Evolutionary conservation across 1,284 basidiomycete genomes (phyloP).

Genomic region (Prillingera fragicola): DNA sequence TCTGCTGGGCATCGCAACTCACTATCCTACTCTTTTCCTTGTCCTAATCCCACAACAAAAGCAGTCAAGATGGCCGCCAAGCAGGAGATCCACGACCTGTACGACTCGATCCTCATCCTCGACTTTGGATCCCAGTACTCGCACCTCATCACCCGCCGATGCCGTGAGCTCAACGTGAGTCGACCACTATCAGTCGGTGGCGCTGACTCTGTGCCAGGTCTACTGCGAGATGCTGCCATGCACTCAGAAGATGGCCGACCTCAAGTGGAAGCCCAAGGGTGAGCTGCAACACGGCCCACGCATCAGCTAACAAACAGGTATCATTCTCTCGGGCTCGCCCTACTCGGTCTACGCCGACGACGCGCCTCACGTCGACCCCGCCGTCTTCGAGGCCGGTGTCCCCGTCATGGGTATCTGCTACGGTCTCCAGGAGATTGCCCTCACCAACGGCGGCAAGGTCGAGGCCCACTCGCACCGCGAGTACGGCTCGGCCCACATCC

Average conservation of each 20-base stretch:
- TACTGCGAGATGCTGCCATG: slow-evolving; percentile 98
- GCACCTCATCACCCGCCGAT: slow-evolving; percentile 95
- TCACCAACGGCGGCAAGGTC: slow-evolving; percentile 80
- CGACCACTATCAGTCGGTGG: background rate
- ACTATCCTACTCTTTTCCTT: slow-evolving; percentile 1
- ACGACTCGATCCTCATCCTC: slow-evolving; percentile 93
- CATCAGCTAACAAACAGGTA: slow-evolving; percentile 55
- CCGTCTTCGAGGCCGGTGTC: slow-evolving; percentile 84
- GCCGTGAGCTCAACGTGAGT: slow-evolving; percentile 78
- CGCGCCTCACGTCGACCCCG: slow-evolving; percentile 90
- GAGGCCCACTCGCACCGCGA: slow-evolving; percentile 86
- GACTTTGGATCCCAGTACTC: slow-evolving; percentile 99
- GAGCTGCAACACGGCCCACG: slow-evolving; percentile 4
- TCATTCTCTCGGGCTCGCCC: slow-evolving; percentile 96
- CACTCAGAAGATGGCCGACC: slow-evolving; percentile 82
- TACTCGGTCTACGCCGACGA: slow-evolving; percentile 95
- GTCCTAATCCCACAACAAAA: slow-evolving; percentile 1
- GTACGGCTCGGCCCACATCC: slow-evolving; percentile 84
- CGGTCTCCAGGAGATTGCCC: slow-evolving; percentile 95
- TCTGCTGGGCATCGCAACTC: slow-evolving; percentile 7
- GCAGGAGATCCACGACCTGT: slow-evolving; percentile 85
- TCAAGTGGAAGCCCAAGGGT: slow-evolving; percentile 96
- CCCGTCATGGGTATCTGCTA: slow-evolving; percentile 98
- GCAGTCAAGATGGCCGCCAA: slow-evolving; percentile 27
- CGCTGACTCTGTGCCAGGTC: slow-evolving; percentile 51